phyloP scores from a whole-genome alignment of 176 grass and related monocot genomes.

The Guadua angustifolia region DNA sequence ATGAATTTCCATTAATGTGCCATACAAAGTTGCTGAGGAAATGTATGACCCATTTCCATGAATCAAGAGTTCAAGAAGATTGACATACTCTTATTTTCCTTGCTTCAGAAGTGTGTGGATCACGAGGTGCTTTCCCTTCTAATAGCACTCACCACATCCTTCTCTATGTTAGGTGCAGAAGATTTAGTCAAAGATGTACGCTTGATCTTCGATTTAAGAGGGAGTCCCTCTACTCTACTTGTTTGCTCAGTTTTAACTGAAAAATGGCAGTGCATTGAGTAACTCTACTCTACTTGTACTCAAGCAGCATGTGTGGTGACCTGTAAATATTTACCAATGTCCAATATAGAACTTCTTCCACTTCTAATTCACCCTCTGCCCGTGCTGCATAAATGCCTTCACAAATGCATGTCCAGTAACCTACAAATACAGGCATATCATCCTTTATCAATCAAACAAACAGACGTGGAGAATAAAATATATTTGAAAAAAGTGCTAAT shows the following conservation, averaged over 20 bases:
- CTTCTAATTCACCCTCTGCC: constrained; percentile 92
- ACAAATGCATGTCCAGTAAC: constrained; percentile 91
- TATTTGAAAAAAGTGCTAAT: not conserved
- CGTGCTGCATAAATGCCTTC: constrained; percentile 95
- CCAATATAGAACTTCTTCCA: constrained; percentile 97
- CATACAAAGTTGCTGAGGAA: not conserved
- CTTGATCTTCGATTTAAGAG: constrained; percentile 47
- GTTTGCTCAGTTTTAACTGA: constrained; percentile 47
- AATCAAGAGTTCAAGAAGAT: not conserved
- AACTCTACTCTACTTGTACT: too few species aligned
- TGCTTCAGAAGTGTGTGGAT: too few species aligned
- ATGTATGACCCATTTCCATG: not conserved
- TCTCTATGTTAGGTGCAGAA: constrained; percentile 42
- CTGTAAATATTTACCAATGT: constrained; percentile 93
- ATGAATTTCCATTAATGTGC: not conserved
- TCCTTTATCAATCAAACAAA: not conserved
- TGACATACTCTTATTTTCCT: not conserved
- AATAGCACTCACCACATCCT: constrained; percentile 55
- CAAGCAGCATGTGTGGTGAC: constrained; percentile 92
- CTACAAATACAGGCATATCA: constrained; percentile 47
- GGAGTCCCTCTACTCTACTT: constrained; percentile 35
- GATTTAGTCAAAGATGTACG: constrained; percentile 44
- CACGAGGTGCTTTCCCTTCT: too few species aligned
- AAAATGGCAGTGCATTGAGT: constrained; percentile 36
- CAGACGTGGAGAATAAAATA: constrained; percentile 2